These are phyloP conservation scores for Torrubiella hemipterigena DNA, from an alignment of 2,329 filamentous ascomycete genomes.

Conservation along the genomic window DNA sequence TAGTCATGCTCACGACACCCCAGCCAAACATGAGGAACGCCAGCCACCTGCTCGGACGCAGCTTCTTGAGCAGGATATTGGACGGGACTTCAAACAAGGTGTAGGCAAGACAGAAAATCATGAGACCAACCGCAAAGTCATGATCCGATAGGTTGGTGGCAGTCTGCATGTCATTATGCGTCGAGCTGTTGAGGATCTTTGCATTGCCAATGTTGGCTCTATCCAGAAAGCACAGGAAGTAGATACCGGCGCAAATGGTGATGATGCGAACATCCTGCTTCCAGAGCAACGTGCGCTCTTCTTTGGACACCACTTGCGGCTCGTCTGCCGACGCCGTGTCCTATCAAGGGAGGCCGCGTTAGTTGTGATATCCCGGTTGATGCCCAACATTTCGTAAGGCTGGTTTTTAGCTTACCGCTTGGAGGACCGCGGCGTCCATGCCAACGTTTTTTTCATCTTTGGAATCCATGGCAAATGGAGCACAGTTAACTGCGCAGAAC, in stretches of 20 bases:
- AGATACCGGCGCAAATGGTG: conserved; percentile 50
- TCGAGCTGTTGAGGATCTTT: conserved; percentile 50
- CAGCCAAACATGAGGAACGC: conserved; percentile 55
- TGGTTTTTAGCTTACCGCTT: no score
- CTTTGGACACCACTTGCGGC: not conserved
- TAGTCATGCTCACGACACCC: conserved; percentile 55
- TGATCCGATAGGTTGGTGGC: conserved; percentile 48
- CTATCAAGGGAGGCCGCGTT: not conserved
- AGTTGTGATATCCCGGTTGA: not conserved
- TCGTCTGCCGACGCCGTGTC: not conserved
- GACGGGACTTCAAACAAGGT: conserved; percentile 51
- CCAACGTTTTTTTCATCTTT: no score
- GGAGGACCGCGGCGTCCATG: no score
- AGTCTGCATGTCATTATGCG: conserved; percentile 47
- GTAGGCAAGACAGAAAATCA: conserved; percentile 50
- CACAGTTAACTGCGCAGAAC: no score
- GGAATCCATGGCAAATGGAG: no score
- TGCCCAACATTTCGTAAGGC: no score
- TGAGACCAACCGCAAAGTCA: conserved; percentile 47
- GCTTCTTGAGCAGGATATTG: conserved; percentile 53
- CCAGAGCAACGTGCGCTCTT: conserved; percentile 30
- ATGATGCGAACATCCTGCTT: conserved; percentile 53
- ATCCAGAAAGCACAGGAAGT: conserved; percentile 57
- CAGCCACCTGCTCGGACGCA: conserved; percentile 51
- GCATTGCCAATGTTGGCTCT: conserved; percentile 59